Evolutionary conservation across 176 grass and related monocot species (phyloP).

Genomic region (Musa acuminata): DNA sequence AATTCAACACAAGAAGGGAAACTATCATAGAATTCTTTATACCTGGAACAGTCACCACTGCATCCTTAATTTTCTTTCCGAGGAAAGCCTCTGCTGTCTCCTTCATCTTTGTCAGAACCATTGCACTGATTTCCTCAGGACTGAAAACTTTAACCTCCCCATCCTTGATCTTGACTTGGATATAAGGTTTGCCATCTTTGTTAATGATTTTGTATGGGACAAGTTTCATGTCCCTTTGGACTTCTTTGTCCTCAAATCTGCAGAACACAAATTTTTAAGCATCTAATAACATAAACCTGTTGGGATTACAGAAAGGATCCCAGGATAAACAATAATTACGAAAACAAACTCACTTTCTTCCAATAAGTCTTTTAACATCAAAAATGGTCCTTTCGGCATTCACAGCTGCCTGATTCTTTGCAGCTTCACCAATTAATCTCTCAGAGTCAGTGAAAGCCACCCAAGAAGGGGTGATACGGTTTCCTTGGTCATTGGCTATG

Average conservation of each 20-base stretch:
- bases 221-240: conserved; percentile 62
- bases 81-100: conserved; percentile 60
- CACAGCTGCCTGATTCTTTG: conserved; percentile 67
- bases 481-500: conserved; percentile 46
- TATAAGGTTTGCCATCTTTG: conserved; percentile 50
- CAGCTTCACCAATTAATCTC: conserved; percentile 73
- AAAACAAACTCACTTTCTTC: conserved; percentile 24
- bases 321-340: not conserved
- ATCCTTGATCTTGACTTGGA: conserved; percentile 40
- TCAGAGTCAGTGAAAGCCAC: conserved; percentile 62
- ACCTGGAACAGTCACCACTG: conserved; percentile 61
- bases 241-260: conserved; percentile 48
- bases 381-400: conserved; percentile 48
- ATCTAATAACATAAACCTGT: not conserved
- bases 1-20: not conserved
- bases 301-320: not conserved
- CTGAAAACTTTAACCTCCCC: conserved; percentile 53
- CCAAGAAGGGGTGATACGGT: conserved; percentile 62
- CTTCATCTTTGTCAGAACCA: conserved; percentile 62
- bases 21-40: not conserved
- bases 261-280: not conserved
- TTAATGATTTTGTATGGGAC: conserved; percentile 57
- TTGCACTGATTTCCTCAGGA: conserved; percentile 67
- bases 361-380: conserved; percentile 62
- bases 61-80: conserved; percentile 51